Evolutionary conservation across 306 rosid species (phyloP), one percentile per base, ranked within the genome.

Genomic region (Medicago arabica): DNA sequence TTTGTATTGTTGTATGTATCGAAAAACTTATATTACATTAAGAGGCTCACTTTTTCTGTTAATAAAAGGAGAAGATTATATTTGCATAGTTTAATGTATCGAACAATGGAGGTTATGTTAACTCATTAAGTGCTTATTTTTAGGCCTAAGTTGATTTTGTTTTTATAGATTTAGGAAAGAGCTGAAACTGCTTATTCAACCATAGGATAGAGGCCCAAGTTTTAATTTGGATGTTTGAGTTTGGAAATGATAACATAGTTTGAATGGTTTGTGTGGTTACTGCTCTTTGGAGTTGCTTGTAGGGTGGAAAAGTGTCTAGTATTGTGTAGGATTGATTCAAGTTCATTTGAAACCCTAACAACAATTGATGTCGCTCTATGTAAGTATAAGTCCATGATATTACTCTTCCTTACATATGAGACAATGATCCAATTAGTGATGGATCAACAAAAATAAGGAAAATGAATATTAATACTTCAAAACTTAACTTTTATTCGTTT

Each of bases 31-130:
- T 43, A 51, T 71, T 23, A 68, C 60, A 58, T 36, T 71, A 64
- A 54, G 78, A 85, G 85, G 61, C 38, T 67, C 16, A 51, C 50
- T 69, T 75, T 69, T 51, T 73, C 19, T 81, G 72, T 80, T 64
- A 19, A 69, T 78, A 57, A 62, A 69, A 77, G 76, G 39, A 43
- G 38, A 38, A 60, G 75, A 65, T 62, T 19, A 66, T 5, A 66
- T 5, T 34, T 66, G 54, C 16, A 41, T 66, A 66, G 36, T 40
- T 40, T 5, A 31, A 66, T 5, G 41, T 9, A 19, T 0, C 23
- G 63, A 4, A 28, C 3, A 28, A 39, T 64, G 13, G 5, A 51
- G 58, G 58, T 51, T 28, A 3, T 28, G 31, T 28, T 54, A 54
- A 18, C 0, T 54, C 28, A 18, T 17, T 18, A 54, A 57, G 38